Base-by-base conservation (phyloP, 2,329 filamentous ascomycete genomes). In the Colletotrichum magnum region DNA sequence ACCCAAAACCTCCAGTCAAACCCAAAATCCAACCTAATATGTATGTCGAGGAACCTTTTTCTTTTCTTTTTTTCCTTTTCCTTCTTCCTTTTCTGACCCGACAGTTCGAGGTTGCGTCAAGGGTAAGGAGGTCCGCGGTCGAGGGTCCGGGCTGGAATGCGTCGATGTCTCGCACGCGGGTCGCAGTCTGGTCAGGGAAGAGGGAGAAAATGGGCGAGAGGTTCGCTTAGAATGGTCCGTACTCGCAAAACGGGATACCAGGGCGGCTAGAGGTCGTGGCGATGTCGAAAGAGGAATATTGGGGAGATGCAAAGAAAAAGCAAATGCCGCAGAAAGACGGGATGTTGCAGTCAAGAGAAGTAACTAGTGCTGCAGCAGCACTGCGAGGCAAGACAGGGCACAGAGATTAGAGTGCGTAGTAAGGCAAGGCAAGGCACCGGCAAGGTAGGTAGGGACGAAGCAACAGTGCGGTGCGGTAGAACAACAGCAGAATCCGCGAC, bases 401-500 rank as follows among this genome's bases (percentile, higher is more conserved):
- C 28, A 36, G 32, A 36, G 32, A 36, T 36, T 36, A 36, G 32
- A 36, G 32, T 36, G 32, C 36, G 36, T 43, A 12, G 21, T 41
- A 18, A 21, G 32, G 52, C 5, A 54, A 26, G 36, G 21, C 15
- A 54, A 26, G 36, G 21, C 15, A 32, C 12, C 12, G 26, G 47
- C 58, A 32, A 36, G 45, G 28, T 52, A 36, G 45, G 28, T 52
- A 43, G 47, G 32, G 48, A 61, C 47, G 58, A 43, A 48, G 57
- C 26, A 61, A 16, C 39, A 60, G 48, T 28, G 48, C 28, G 45
- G 54, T 36, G 56, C 26, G 36, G 41, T 36, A 61, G 50, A 65
- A 61, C 62, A 69, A 60, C 56, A 72, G 63, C 52, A 64, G 66
- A 76, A 75, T 73, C 75, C 75, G 75, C 74, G 75, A 78, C 76